phyloP scores from a whole-genome alignment of 805 yeast species.

The Yamadazyma paraphyllophila region DNA sequence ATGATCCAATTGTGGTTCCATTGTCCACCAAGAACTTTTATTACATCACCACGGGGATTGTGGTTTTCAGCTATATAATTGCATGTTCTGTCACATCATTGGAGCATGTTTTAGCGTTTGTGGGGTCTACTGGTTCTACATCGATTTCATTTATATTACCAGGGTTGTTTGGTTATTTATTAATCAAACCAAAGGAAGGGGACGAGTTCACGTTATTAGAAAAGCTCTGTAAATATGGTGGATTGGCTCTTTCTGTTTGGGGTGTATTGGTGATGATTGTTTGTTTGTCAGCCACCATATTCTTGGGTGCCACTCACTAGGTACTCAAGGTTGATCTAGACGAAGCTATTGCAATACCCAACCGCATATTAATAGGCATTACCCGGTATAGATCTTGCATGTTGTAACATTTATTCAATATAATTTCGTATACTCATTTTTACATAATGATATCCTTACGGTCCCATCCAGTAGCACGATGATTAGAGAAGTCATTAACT shows the following conservation, averaged over 20 bases:
- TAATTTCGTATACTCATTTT: background rate
- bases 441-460: slow-evolving; percentile 33
- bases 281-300: slow-evolving; percentile 50
- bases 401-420: background rate
- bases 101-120: slow-evolving; percentile 67
- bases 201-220: slow-evolving; percentile 28
- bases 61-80: slow-evolving; percentile 48
- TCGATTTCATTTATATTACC: slow-evolving; percentile 76
- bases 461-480: slow-evolving; percentile 41
- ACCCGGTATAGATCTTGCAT: background rate
- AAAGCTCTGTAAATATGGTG: slow-evolving; percentile 33
- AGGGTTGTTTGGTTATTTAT: slow-evolving; percentile 68
- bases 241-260: slow-evolving; percentile 49
- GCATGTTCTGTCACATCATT: slow-evolving; percentile 63
- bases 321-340: too few species aligned
- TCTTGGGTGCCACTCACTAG: slow-evolving; percentile 26
- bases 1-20: slow-evolving; percentile 50
- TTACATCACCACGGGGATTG: slow-evolving; percentile 46
- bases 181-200: slow-evolving; percentile 40
- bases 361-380: background rate
- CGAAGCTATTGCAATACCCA: too few species aligned
- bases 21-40: slow-evolving; percentile 46
- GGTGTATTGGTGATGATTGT: slow-evolving; percentile 55
- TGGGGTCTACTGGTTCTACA: slow-evolving; percentile 84
- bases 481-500: slow-evolving; percentile 28